These are phyloP conservation scores for Leccinellum albellum DNA, from an alignment of 768 basidiomycete genomes.

Conservation along the genomic window DNA sequence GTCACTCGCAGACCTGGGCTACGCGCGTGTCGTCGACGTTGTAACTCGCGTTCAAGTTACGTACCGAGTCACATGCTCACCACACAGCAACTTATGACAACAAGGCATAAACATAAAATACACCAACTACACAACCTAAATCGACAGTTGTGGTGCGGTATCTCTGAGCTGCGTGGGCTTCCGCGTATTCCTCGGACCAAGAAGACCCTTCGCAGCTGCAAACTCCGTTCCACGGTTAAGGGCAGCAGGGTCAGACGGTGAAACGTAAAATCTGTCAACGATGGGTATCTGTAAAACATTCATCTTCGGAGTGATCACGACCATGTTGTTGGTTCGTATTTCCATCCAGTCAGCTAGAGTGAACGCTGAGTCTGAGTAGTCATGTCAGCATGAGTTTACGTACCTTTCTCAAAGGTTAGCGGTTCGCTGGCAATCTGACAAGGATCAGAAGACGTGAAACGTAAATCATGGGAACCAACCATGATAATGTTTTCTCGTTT, in stretches of 20 bases:
- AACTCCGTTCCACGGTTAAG: slow-evolving; percentile 72
- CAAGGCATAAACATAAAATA: slow-evolving; percentile 2
- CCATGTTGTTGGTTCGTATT: slow-evolving; percentile 94
- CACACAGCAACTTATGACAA: background rate
- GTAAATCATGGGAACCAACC: slow-evolving; percentile 34
- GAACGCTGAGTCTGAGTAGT: background rate
- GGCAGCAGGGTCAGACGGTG: slow-evolving; percentile 74
- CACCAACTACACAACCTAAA: slow-evolving; percentile 7
- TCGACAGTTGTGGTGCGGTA: slow-evolving; percentile 15
- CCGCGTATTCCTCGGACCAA: slow-evolving; percentile 53
- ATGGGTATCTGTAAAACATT: slow-evolving; percentile 93
- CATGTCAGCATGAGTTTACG: slow-evolving; percentile 2
- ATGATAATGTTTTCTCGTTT: slow-evolving; percentile 96
- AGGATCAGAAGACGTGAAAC: slow-evolving; percentile 8
- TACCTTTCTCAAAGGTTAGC: slow-evolving; percentile 92
- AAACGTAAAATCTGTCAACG: slow-evolving; percentile 88
- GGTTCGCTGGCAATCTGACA: slow-evolving; percentile 86
- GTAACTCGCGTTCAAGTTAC: background rate
- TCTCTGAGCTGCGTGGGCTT: slow-evolving; percentile 21
- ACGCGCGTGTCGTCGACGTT: background rate
- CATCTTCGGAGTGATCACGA: slow-evolving; percentile 93
- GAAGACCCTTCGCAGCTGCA: slow-evolving; percentile 82
- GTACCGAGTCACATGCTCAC: slow-evolving; percentile 5
- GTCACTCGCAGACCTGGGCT: background rate
- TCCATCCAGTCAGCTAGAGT: slow-evolving; percentile 93